Percentiles rank a stretch among this genome's conserved stretches.
Conservation (phyloP, 306 rosid species). For the Adenanthera pavonina region DNA sequence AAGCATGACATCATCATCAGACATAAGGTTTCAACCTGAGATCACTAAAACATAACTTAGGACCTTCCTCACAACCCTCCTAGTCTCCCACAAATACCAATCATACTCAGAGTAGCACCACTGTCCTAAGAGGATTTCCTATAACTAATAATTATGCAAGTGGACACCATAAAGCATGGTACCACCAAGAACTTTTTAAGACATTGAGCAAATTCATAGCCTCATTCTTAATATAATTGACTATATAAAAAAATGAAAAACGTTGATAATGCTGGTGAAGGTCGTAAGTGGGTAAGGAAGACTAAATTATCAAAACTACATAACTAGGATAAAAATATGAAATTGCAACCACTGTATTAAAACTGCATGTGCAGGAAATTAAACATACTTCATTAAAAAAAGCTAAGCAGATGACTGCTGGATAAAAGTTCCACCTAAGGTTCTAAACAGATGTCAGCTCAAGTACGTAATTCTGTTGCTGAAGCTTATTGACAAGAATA, state of each 20-base stretch:
- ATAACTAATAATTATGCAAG: constrained; percentile 1
- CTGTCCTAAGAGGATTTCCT: constrained; percentile 22
- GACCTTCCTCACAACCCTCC: background rate
- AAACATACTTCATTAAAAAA: constrained; percentile 2
- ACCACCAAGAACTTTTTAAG: background rate
- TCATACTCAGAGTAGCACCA: constrained; percentile 34
- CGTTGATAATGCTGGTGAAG: background rate
- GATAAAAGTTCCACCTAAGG: background rate
- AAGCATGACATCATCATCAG: constrained; percentile 7
- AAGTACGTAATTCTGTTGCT: constrained; percentile 1
- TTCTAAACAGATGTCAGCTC: constrained; percentile 6
- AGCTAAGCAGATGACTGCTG: background rate
- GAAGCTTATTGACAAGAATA: constrained; percentile 7
- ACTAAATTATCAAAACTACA: constrained; percentile 25
- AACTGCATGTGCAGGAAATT: constrained; percentile 24
- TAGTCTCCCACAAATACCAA: background rate
- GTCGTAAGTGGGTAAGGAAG: background rate
- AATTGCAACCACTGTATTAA: background rate
- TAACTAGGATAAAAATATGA: background rate
- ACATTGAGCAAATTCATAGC: background rate
- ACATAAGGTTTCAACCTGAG: constrained; percentile 22
- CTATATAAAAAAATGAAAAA: background rate
- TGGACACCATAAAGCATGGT: background rate
- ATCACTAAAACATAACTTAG: background rate
- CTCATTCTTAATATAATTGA: background rate